phyloP scores from a whole-genome alignment of 192 early-diverging fungal species.

The Coemansia sp. region DNA sequence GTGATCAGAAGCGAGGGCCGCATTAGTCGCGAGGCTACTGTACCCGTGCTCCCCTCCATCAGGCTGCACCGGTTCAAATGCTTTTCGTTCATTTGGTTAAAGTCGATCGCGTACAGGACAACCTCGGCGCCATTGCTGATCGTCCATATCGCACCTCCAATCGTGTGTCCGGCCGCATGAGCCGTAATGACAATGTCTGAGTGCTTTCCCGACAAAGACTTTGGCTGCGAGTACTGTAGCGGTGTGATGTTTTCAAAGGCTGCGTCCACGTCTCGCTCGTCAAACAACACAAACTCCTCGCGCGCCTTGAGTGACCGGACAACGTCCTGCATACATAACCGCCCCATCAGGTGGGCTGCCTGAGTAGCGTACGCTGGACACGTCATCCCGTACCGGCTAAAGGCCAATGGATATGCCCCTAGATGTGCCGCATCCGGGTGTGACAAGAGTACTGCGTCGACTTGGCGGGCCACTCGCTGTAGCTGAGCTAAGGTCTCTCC shows the following conservation, averaged over 20 bases:
- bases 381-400: slow-evolving; percentile 69
- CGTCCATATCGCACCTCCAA: slow-evolving; percentile 97
- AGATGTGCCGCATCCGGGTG: slow-evolving; percentile 88
- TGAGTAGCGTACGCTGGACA: slow-evolving; percentile 89
- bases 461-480: slow-evolving; percentile 78
- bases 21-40: slow-evolving; percentile 63
- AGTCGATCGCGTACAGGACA: slow-evolving; percentile 95
- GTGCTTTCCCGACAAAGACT: slow-evolving; percentile 62
- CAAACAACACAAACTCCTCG: slow-evolving; percentile 75
- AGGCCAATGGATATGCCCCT: slow-evolving; percentile 83
- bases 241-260: slow-evolving; percentile 80
- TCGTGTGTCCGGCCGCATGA: slow-evolving; percentile 87
- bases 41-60: slow-evolving; percentile 57
- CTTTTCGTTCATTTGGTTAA: slow-evolving; percentile 89
- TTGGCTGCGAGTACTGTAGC: slow-evolving; percentile 88
- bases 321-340: slow-evolving; percentile 78
- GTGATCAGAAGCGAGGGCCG: slow-evolving; percentile 91
- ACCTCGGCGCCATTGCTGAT: slow-evolving; percentile 92
- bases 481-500: slow-evolving; percentile 65
- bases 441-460: slow-evolving; percentile 86
- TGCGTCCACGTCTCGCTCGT: slow-evolving; percentile 74
- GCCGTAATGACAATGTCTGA: slow-evolving; percentile 87
- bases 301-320: slow-evolving; percentile 66
- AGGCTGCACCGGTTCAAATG: slow-evolving; percentile 50
- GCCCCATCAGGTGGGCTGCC: slow-evolving; percentile 92